Evolutionary conservation across 2,329 filamentous ascomycete species (phyloP), one percentile per base, ranked within the genome.

Genomic region (Tolypocladium album): DNA sequence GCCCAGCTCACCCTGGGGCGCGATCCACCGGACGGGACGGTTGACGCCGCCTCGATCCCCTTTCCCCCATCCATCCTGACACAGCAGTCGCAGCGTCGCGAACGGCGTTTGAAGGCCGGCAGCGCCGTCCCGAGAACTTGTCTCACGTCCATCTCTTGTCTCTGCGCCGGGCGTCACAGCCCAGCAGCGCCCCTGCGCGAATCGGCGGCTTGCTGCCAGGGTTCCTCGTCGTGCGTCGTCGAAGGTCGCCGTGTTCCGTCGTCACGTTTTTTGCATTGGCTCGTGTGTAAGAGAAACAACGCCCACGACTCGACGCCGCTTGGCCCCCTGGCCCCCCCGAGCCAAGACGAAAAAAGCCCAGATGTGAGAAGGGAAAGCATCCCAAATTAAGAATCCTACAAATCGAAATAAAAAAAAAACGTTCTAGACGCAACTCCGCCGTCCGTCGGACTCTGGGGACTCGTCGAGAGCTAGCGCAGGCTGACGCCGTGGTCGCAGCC

Each of bases 51-150:
- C 13, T 17, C 22, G 22, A 31, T 50, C 45, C 27, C 27, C 27
- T 5, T 5, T 31, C 27, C 3, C 27, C 27, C 27, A 31, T 31
- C 27, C 27, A 5, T 31, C 27, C 27, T 47, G 43, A 47, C 20
- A n/a, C 42, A 47, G 42, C 42, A 24, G n/a, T 31, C 27, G 27
- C 27, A 31, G 27, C 27, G 27, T 31, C 40, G 20, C 40, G 40
- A 36, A 43, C 40, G 17, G 27, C 3, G 40, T 43, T 20, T 17
- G 27, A 9, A 8, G 50, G 27, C 34, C 57, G 57, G 57, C 57
- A 58, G 57, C 43, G 20, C 31, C 38, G n/a, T 58, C 43, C 57
- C 57, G 57, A 58, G 57, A 58, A 58, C 57, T 27, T 58, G 57
- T 58, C 57, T 58, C 57, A 58, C 42, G 50, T 22, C 50, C 50